Percentiles rank a stretch among this genome's conserved stretches.
These are phyloP conservation scores for Lachancea kluyveri DNA, from an alignment of 805 yeast genomes.

Conservation along the genomic window DNA sequence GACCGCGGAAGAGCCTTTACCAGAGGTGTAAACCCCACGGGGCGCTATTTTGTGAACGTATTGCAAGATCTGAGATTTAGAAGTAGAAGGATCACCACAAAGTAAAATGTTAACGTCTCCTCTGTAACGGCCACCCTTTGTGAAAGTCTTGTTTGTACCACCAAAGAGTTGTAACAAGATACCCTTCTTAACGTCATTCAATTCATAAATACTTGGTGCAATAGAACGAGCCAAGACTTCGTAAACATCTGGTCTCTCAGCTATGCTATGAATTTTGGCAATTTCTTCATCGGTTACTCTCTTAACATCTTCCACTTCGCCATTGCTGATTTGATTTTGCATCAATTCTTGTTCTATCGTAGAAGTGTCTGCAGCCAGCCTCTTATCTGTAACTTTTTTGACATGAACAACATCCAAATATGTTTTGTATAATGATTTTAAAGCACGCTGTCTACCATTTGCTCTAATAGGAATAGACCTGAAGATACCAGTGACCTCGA, in stretches of 20 bases:
- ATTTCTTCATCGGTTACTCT: slow-evolving; percentile 65
- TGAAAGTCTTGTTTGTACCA: slow-evolving; percentile 84
- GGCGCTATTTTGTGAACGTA: slow-evolving; percentile 98
- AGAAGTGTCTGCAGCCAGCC: slow-evolving; percentile 74
- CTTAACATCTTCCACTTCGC: slow-evolving; percentile 70
- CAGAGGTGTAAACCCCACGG: slow-evolving; percentile 95
- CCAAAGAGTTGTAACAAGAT: slow-evolving; percentile 89
- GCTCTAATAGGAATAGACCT: slow-evolving; percentile 88
- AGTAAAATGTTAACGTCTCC: slow-evolving; percentile 94
- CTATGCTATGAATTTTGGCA: slow-evolving; percentile 50
- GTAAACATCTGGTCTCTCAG: slow-evolving; percentile 73
- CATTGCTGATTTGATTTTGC: slow-evolving; percentile 45
- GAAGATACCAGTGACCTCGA: slow-evolving; percentile 93
- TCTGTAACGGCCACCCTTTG: slow-evolving; percentile 89
- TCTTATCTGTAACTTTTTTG: slow-evolving; percentile 73
- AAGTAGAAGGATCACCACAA: slow-evolving; percentile 98
- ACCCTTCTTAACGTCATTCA: slow-evolving; percentile 97
- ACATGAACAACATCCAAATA: slow-evolving; percentile 92
- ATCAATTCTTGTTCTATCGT: slow-evolving; percentile 41
- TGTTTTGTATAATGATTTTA: slow-evolving; percentile 83
- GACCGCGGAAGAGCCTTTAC: slow-evolving; percentile 98
- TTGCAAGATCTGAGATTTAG: slow-evolving; percentile 89
- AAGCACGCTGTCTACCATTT: slow-evolving; percentile 75
- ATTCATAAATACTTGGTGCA: slow-evolving; percentile 95
- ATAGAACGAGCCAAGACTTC: slow-evolving; percentile 81